Base-by-base conservation (phyloP, 1,284 basidiomycete genomes). In the Volvariella volvacea region DNA sequence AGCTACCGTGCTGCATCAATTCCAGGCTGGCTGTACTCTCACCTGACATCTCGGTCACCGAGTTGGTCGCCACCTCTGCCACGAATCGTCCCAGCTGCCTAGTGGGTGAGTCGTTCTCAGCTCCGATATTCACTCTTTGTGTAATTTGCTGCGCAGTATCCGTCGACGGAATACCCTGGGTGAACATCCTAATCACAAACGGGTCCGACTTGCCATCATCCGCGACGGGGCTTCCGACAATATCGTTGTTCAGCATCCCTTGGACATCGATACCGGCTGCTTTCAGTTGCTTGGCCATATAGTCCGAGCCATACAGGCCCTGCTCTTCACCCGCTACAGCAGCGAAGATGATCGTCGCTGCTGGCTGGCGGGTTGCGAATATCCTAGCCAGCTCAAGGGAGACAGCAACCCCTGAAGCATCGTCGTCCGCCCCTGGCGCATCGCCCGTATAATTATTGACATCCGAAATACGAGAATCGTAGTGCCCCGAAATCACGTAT, bases 281-380 rank as follows among this genome's bases (percentile, higher is more conserved):
- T 22, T 61, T 62, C 41, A 76, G 56, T 21, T 61, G 56, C 42
- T 64, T 58, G 2, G 74, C 74, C 56, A 76, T 63, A 55, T 70
- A 70, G 19, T 61, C 58, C 2, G 74, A 66, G 0, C 74, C 74
- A 47, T 61, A 70, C 4, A 76, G 55, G 3, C 71, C 73, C 50
- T 78, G 74, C 50, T 76, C 74, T 53, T 77, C 74, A 15, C 73
- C 73, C 2, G 73, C 70, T 3, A 76, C 72, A 3, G 68, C 71
- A 1, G 63, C 67, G 33, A 76, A 71, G 52, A 77, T 67, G 48
- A 76, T 71, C 1, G 74, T 77, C n/a, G 74, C 71, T 3, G 60
- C 60, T 1, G 73, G 65, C 14, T 61, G 54, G 38, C 67, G 65
- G 17, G 60, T 65, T 9, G 73, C 68, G 62, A 77, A 66, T 3